These are phyloP conservation scores for Aspergillus vadensis DNA, from an alignment of 2,329 filamentous ascomycete species.

Conservation along the genomic window DNA sequence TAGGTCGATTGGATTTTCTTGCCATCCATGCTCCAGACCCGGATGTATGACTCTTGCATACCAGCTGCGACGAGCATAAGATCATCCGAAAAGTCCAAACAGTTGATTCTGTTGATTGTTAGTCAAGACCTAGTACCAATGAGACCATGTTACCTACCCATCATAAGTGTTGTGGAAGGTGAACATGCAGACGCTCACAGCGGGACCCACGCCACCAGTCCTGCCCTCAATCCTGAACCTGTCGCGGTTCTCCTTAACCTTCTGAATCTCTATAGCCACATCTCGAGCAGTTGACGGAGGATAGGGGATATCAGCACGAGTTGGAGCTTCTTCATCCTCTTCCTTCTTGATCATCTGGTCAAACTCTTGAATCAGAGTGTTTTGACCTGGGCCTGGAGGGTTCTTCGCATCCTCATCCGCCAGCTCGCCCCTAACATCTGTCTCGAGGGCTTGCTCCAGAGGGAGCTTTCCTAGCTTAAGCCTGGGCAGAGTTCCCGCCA, in stretches of 20 bases:
- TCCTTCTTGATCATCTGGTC: constrained; percentile 87
- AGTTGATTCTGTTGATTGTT: constrained; percentile 69
- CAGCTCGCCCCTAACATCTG: constrained; percentile 83
- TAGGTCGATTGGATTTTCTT: constrained; percentile 72
- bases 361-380: constrained; percentile 81
- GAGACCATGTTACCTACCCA: constrained; percentile 58
- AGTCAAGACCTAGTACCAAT: background rate
- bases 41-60: constrained; percentile 91
- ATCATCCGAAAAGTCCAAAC: constrained; percentile 93
- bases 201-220: constrained; percentile 79
- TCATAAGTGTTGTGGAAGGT: constrained; percentile 97
- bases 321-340: constrained; percentile 81
- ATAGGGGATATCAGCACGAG: constrained; percentile 75
- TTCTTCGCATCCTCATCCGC: constrained; percentile 80
- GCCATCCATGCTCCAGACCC: constrained; percentile 89
- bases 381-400: constrained; percentile 69
- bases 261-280: constrained; percentile 90
- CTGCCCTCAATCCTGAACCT: constrained; percentile 84
- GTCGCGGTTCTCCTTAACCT: constrained; percentile 89
- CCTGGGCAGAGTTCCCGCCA: constrained; percentile 58
- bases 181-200: constrained; percentile 92
- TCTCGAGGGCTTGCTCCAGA: constrained; percentile 78
- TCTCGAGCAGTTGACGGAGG: constrained; percentile 87
- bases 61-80: constrained; percentile 83
- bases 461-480: constrained; percentile 80